Conservation (phyloP, 2,329 filamentous ascomycete genomes). For the Alternaria viburni region DNA sequence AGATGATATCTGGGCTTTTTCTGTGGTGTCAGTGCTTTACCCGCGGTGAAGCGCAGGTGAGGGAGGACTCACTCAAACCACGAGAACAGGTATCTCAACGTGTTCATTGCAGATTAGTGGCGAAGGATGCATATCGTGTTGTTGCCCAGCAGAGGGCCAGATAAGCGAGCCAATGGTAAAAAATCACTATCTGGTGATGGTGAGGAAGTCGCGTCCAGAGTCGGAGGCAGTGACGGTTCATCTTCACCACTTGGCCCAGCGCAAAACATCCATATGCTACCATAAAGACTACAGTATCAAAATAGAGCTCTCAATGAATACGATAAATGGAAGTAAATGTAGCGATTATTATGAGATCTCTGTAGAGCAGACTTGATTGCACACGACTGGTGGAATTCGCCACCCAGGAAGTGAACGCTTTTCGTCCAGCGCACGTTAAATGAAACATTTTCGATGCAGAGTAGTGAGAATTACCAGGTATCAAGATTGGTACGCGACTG, state of each 20-base stretch:
- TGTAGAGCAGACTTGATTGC: not conserved
- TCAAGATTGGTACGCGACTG: not conserved
- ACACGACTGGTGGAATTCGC: not conserved
- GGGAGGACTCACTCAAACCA: not conserved
- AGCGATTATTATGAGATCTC: not conserved
- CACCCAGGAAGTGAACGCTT: not conserved
- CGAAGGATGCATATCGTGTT: not conserved
- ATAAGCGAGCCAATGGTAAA: not conserved
- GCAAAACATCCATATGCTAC: not conserved
- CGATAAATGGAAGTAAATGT: not conserved
- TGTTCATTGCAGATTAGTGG: not conserved
- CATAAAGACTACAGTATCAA: not conserved
- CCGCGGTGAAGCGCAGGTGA: not conserved
- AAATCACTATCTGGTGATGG: not conserved
- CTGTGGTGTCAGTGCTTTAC: not conserved
- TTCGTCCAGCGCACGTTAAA: not conserved
- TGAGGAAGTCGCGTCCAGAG: not conserved
- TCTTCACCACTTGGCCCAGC: not conserved
- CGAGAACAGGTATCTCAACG: not conserved
- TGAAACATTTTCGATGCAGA: not conserved
- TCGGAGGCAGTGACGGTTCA: not conserved
- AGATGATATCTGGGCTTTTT: not conserved
- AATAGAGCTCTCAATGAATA: rapidly evolving
- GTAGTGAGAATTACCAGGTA: not conserved
- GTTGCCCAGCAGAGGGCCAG: not conserved